These are phyloP conservation scores for Strobilomyces echinocephalus DNA, from an alignment of 768 basidiomycete genomes.

Conservation along the genomic window DNA sequence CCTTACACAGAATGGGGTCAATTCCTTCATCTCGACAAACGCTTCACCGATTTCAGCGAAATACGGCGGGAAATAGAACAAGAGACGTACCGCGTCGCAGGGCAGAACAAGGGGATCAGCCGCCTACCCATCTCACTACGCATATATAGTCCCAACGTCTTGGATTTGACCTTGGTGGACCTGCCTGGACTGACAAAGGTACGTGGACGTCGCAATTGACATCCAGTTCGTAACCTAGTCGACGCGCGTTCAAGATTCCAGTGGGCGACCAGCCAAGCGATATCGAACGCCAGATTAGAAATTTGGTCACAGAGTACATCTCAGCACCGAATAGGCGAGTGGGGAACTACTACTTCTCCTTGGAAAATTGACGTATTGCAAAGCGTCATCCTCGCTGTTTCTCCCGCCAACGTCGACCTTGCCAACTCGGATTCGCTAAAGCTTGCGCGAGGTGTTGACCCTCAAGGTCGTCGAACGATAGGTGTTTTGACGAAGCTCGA, in stretches of 20 bases:
- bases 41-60: slow-evolving; percentile 94
- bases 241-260: slow-evolving; percentile 57
- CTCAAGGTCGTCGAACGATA: slow-evolving; percentile 93
- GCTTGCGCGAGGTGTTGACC: slow-evolving; percentile 91
- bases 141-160: slow-evolving; percentile 92
- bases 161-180: slow-evolving; percentile 95
- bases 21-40: slow-evolving; percentile 93
- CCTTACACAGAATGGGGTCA: slow-evolving; percentile 85
- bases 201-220: slow-evolving; percentile 18
- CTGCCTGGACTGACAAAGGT: slow-evolving; percentile 96
- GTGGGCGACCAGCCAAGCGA: slow-evolving; percentile 97
- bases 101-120: slow-evolving; percentile 98
- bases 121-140: slow-evolving; percentile 92
- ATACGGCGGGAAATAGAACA: slow-evolving; percentile 96
- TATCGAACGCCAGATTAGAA: slow-evolving; percentile 94
- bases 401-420: slow-evolving; percentile 95
- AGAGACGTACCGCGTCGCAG: slow-evolving; percentile 95
- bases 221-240: neutral
- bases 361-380: slow-evolving; percentile 6
- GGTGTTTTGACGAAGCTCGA: slow-evolving; percentile 97
- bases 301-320: slow-evolving; percentile 92
- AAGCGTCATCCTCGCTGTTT: slow-evolving; percentile 95
- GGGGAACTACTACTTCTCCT: neutral
- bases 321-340: slow-evolving; percentile 91
- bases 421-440: slow-evolving; percentile 98